phyloP scores from a whole-genome alignment of 345 rosid species.

The Eucalyptus polyanthemos region DNA sequence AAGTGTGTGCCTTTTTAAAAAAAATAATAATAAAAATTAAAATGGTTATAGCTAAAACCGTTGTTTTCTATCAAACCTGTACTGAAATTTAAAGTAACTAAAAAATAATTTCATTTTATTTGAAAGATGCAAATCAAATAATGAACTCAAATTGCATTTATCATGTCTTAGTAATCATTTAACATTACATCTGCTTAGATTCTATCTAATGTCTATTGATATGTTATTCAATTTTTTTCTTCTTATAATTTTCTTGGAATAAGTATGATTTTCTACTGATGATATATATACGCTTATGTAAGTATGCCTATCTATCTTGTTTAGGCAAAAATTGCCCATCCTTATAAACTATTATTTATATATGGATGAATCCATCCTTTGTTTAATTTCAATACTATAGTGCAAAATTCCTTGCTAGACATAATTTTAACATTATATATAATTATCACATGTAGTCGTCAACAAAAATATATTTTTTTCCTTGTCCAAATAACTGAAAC shows the following conservation, averaged over 20 bases:
- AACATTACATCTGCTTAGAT: neutral
- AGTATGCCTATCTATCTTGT: neutral
- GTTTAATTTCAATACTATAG: too few relatives aligned
- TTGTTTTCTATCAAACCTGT: neutral
- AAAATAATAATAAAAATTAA: too few relatives aligned
- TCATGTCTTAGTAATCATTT: neutral
- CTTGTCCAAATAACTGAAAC: neutral
- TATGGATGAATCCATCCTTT: too few relatives aligned
- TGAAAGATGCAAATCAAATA: neutral
- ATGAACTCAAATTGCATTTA: neutral
- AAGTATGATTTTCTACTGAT: neutral
- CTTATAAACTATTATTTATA: too few relatives aligned
- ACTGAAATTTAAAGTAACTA: neutral
- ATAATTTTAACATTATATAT: neutral
- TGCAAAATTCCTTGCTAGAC: neutral
- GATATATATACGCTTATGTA: neutral
- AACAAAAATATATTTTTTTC: too few relatives aligned
- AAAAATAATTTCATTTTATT: neutral
- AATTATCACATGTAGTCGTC: neutral
- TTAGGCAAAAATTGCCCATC: neutral
- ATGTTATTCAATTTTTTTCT: neutral
- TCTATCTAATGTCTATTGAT: neutral
- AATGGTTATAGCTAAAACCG: neutral
- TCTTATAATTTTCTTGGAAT: neutral
- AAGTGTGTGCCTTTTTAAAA: too few relatives aligned